These are phyloP conservation scores for Apostasia shenzhenica DNA, from an alignment of 106 monocot species.

Conservation along the genomic window DNA sequence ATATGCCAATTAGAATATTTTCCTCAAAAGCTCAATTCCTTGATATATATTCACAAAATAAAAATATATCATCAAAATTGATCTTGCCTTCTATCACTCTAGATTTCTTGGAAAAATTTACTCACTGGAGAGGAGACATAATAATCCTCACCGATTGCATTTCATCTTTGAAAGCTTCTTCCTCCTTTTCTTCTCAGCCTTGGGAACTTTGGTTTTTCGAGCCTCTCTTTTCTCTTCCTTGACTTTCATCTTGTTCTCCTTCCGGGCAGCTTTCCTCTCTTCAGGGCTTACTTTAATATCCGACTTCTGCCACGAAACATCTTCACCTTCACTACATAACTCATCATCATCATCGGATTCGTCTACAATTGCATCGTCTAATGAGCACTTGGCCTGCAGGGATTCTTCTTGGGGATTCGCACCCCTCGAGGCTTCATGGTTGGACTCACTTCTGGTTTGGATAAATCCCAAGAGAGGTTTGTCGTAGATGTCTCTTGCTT, in stretches of 20 bases:
- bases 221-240: conserved; percentile 92
- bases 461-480: conserved; percentile 54
- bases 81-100: no score
- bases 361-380: conserved; percentile 8
- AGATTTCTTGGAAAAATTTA: background rate
- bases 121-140: background rate
- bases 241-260: conserved; percentile 95
- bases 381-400: background rate
- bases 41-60: no score
- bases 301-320: conserved; percentile 7
- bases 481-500: conserved; percentile 56
- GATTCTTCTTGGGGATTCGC: background rate
- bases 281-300: conserved; percentile 29
- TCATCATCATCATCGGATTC: conserved; percentile 30
- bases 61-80: no score
- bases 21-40: no score
- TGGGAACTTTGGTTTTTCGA: conserved; percentile 64
- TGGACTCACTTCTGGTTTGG: conserved; percentile 21
- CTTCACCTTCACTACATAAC: conserved; percentile 32
- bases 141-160: conserved; percentile 48
- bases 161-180: conserved; percentile 87
- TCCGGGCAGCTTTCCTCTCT: conserved; percentile 63
- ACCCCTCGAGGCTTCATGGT: conserved; percentile 4
- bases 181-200: conserved; percentile 79
- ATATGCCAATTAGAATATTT: no score